Evolutionary conservation across 2,329 filamentous ascomycete species (phyloP), one percentile per base, ranked within the genome.

Genomic region (Boeremia lycopersici): DNA sequence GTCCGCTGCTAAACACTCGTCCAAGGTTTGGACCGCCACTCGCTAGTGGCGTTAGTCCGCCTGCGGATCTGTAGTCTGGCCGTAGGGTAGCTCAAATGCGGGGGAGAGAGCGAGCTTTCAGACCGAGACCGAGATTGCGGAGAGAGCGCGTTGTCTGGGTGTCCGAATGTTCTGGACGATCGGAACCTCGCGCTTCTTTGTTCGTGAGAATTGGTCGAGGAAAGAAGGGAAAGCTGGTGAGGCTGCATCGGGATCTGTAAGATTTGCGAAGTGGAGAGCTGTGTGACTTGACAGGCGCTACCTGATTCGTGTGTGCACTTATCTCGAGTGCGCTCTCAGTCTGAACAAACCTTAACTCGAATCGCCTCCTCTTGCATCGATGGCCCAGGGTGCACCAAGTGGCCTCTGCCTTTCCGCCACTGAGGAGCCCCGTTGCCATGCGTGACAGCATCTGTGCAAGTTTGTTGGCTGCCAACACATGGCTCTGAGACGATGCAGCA

Each of bases 211-310:
- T 34, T n/a, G 30, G 36, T 19, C 36, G 31, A 55, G n/a, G 15
- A 29, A 42, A 2, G 7, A 25, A 25, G 19, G 13, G 13, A 42
- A 45, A 54, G 13, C 17, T 40, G 51, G 45, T 29, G 34, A 55
- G 25, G 15, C 52, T 55, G 46, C 35, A 28, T 47, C 29, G 25
- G 42, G 41, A 30, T 15, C 26, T 50, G 35, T 42, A 46, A 46
- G 46, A 50, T 55, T 47, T 42, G 41, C 42, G 1, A 35, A 28
- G 51, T 54, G 51, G 51, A 54, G 33, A 39, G 28, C 3, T 8
- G 35, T 54, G 45, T 39, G 34, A 46, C 46, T 41, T 46, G 41
- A 50, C 46, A 34, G 26, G 43, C 52, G 35, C 46, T 50, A 55
- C 41, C 35, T 41, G 52, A 55, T 38, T 55, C 52, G 17, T 55